Percentiles rank a stretch among this genome's conserved stretches.
phyloP scores from a whole-genome alignment of 2,329 filamentous ascomycete species.

The Pseudogymnoascus sp. region DNA sequence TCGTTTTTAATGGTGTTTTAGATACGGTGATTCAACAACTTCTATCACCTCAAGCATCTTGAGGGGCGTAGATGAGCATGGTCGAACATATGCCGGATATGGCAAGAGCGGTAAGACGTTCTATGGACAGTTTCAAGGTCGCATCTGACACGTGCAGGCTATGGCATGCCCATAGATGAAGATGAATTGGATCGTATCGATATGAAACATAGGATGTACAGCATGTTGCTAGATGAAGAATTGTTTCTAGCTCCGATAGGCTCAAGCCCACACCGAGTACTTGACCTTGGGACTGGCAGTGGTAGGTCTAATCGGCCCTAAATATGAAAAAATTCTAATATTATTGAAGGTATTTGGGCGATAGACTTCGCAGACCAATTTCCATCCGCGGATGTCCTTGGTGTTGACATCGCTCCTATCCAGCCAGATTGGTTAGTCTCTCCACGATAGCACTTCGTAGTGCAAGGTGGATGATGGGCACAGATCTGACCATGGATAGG shows the following conservation, averaged over 20 bases:
- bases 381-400: conserved; percentile 11
- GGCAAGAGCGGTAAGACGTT: conserved; percentile 16
- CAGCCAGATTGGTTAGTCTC: conserved; percentile 10
- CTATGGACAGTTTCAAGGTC: background rate
- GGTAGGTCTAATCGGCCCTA: conserved; percentile 30
- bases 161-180: conserved; percentile 35
- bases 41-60: conserved; percentile 17
- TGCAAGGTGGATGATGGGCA: background rate
- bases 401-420: conserved; percentile 11
- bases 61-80: conserved; percentile 20
- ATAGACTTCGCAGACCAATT: conserved; percentile 10
- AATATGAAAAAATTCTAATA: conserved; percentile 21
- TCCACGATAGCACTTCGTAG: background rate
- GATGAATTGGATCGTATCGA: conserved; percentile 34
- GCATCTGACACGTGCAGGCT: conserved; percentile 22
- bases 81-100: conserved; percentile 22
- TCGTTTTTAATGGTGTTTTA: background rate
- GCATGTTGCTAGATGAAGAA: conserved; percentile 17
- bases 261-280: conserved; percentile 25
- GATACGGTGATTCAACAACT: background rate
- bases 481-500: background rate
- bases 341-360: conserved; percentile 21
- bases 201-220: conserved; percentile 32
- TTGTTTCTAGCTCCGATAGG: conserved; percentile 17
- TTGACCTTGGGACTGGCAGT: conserved; percentile 33